Conservation (phyloP, 2,329 filamentous ascomycete species). For the Arthroderma sp. region DNA sequence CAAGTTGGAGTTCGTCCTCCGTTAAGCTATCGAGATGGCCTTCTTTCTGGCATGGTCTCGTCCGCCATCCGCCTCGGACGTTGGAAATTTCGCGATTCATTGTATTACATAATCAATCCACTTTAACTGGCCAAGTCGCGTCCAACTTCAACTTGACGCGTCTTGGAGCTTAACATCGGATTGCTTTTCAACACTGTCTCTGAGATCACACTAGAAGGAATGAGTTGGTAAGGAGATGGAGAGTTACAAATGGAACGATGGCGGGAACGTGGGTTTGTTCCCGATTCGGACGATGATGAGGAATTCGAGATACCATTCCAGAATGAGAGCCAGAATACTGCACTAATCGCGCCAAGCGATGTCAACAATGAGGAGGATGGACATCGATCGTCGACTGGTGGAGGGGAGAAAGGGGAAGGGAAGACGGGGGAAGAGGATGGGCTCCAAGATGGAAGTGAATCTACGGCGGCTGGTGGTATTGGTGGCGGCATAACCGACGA, state of each 20-base stretch:
- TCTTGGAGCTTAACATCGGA: conserved; percentile 4
- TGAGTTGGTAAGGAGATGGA: conserved; percentile 1
- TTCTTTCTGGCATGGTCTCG: background rate
- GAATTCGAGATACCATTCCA: conserved; percentile 20
- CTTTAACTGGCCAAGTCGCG: conserved; percentile 11
- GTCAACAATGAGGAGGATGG: background rate
- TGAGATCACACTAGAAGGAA: too few species aligned
- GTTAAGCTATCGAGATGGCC: too few species aligned
- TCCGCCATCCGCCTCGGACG: background rate
- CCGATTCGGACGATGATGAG: conserved; percentile 37
- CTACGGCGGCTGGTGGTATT: background rate
- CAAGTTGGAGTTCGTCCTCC: background rate
- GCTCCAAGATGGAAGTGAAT: background rate
- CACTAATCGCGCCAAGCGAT: background rate
- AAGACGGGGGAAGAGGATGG: background rate
- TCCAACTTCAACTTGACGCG: conserved; percentile 14
- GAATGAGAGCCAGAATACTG: too few species aligned
- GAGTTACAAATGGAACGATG: conserved; percentile 31
- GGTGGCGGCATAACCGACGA: too few species aligned
- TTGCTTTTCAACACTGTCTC: too few species aligned
- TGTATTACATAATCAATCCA: conserved; percentile 5
- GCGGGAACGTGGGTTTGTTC: conserved; percentile 39
- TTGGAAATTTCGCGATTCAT: background rate
- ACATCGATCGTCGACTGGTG: too few species aligned
- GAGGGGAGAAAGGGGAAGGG: background rate